Evolutionary conservation across 148 eudicot species (phyloP), one percentile per base, ranked within the genome.

Genomic region (Rhododendron mucronatum): DNA sequence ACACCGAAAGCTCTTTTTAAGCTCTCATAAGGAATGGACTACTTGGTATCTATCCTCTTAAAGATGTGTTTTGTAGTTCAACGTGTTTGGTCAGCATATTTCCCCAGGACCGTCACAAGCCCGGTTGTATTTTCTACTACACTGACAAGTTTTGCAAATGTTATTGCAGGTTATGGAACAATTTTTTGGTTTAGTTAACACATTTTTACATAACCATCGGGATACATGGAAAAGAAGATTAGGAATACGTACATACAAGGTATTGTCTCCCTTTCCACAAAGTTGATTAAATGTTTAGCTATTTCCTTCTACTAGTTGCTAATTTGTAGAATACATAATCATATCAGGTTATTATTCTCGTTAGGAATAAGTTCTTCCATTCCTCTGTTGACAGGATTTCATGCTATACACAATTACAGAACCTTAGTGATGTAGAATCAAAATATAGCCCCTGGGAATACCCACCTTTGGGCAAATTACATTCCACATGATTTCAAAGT

Each of bases 211-310:
- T 86, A 95, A 94, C 87, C 94, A 97, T 86, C 92, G 94, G 45
- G 98, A 94, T 90, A 93, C 99, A 71, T 91, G 98, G 98, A 95
- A 91, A 90, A 91, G 99, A 84, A 94, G 93, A 85, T 89, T 97
- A 86, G 95, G 93, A 78, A 92, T 97, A 75, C 98, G 98, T 55
- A 97, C 99, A n/a, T 97, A 97, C 89, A 97, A 97, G 99, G 99
- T 97, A 85, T 78, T 33, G 84, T 86, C 55, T 78, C 76, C 53
- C 47, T 81, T 57, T 83, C 33, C 41, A 11, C 35, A 71, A 71
- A 71, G 76, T 41, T 67, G 35, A 67, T 67, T 20, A 15, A 82
- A 59, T 82, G 67, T 4, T 11, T 1, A 61, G 15, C 55, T 51
- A 30, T 65, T 84, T 84, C 18, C 67, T 84, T 13, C 23, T 37